Conservation (phyloP, 805 yeast species). For the Spathaspora arborariae region DNA sequence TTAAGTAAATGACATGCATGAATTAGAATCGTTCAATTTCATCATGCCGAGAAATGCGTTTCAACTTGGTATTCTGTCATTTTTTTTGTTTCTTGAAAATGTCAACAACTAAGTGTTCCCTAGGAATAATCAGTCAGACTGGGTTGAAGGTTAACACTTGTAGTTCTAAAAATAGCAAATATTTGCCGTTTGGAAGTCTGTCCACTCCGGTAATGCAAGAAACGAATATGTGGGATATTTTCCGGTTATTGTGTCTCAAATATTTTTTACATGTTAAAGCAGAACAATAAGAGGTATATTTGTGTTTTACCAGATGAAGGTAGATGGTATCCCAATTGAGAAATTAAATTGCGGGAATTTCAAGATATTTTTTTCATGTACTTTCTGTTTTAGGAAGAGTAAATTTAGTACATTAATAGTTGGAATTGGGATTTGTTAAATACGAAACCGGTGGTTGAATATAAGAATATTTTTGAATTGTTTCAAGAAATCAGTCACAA, state of each 20-base stretch:
- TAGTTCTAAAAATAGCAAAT: background rate
- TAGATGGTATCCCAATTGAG: background rate
- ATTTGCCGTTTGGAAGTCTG: background rate
- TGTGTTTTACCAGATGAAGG: background rate
- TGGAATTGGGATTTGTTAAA: background rate
- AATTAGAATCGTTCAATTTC: background rate
- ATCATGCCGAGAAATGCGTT: background rate
- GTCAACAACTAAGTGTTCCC: too few relatives aligned
- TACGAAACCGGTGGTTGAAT: background rate
- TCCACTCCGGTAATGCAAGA: background rate
- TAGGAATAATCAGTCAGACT: too few relatives aligned
- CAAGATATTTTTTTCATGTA: background rate
- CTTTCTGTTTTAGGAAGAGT: background rate
- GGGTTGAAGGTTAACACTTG: too few relatives aligned
- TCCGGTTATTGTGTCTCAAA: background rate
- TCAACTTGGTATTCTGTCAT: background rate
- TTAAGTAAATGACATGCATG: background rate
- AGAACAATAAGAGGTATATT: background rate
- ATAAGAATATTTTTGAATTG: background rate
- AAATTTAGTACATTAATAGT: background rate
- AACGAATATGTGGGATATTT: background rate
- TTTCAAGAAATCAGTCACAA: background rate
- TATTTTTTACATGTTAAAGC: background rate
- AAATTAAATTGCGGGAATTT: background rate
- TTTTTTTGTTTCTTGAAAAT: too few relatives aligned